phyloP scores from a whole-genome alignment of 495 filamentous ascomycete species.

The Trichoderma virens region DNA sequence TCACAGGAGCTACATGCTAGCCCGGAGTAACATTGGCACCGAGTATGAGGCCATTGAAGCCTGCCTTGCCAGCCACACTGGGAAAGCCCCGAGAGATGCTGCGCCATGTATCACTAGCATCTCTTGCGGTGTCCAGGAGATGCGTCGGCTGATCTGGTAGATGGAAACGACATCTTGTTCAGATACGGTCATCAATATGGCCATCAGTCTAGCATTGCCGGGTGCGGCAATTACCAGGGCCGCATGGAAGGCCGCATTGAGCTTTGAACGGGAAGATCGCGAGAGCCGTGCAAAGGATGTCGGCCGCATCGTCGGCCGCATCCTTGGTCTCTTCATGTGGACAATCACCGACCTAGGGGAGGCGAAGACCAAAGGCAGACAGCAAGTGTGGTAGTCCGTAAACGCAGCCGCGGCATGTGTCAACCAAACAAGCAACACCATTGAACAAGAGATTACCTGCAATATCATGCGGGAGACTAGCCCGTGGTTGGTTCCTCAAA shows the following conservation, averaged over 20 bases:
- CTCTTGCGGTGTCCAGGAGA: neutral
- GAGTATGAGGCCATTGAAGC: neutral
- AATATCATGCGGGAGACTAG: neutral
- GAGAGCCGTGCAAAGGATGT: neutral
- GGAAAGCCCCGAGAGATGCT: neutral
- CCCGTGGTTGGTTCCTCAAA: neutral
- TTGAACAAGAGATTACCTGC: neutral
- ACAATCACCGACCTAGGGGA: neutral
- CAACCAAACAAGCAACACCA: neutral
- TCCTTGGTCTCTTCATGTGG: neutral
- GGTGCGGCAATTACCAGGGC: neutral
- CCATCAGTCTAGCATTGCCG: neutral
- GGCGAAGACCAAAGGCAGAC: neutral
- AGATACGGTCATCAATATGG: neutral
- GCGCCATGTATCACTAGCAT: neutral
- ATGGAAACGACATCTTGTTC: neutral
- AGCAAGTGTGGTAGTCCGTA: neutral
- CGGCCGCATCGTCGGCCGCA: slow-evolving; percentile 1
- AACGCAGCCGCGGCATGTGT: neutral
- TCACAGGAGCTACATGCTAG: neutral
- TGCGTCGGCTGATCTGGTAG: neutral
- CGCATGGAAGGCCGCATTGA: slow-evolving; percentile 6
- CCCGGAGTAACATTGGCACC: neutral
- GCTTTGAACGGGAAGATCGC: neutral
- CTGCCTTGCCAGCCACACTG: neutral